Evolutionary conservation across 2,329 filamentous ascomycete genomes (phyloP).

Genomic region (Penicillium sp.): DNA sequence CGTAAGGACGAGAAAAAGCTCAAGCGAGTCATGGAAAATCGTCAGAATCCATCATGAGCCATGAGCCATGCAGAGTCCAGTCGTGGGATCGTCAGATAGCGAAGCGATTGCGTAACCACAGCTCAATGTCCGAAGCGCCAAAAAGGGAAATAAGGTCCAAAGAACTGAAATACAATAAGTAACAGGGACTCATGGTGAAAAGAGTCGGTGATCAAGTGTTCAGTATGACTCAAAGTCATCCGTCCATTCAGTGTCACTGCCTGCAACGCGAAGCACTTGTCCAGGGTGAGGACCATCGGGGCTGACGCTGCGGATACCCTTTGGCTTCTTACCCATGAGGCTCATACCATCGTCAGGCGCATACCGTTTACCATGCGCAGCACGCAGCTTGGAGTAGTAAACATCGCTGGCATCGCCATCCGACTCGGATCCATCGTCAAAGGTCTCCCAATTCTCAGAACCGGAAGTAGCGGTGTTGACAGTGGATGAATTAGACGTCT

Average conservation of each 20-base stretch:
- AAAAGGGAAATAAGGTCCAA: conserved; percentile 5
- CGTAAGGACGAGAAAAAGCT: conserved; percentile 11
- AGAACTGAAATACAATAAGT: conserved; percentile 9
- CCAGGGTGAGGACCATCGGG: conserved; percentile 39
- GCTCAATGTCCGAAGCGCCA: conserved; percentile 17
- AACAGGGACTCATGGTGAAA: conserved; percentile 4
- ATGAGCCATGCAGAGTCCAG: conserved; percentile 19
- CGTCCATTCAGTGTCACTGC: conserved; percentile 51
- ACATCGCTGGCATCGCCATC: conserved; percentile 69
- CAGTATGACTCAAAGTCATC: conserved; percentile 46
- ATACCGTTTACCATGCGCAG: conserved; percentile 61
- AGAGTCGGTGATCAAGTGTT: conserved; percentile 10
- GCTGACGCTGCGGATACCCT: conserved; percentile 46
- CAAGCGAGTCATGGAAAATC: conserved; percentile 13
- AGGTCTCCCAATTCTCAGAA: conserved; percentile 97
- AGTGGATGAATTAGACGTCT: conserved; percentile 66
- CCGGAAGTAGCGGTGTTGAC: conserved; percentile 64
- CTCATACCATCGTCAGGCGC: conserved; percentile 36
- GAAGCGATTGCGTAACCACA: conserved; percentile 17
- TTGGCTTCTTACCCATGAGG: conserved; percentile 39
- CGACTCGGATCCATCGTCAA: conserved; percentile 72
- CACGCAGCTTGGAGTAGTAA: conserved; percentile 73
- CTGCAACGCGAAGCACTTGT: conserved; percentile 43
- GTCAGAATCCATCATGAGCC: conserved; percentile 19
- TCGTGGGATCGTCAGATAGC: conserved; percentile 27